Percentiles rank a stretch among this genome's conserved stretches.
Evolutionary conservation across 1,284 basidiomycete species (phyloP).

Genomic region (Tylopilus sp.): DNA sequence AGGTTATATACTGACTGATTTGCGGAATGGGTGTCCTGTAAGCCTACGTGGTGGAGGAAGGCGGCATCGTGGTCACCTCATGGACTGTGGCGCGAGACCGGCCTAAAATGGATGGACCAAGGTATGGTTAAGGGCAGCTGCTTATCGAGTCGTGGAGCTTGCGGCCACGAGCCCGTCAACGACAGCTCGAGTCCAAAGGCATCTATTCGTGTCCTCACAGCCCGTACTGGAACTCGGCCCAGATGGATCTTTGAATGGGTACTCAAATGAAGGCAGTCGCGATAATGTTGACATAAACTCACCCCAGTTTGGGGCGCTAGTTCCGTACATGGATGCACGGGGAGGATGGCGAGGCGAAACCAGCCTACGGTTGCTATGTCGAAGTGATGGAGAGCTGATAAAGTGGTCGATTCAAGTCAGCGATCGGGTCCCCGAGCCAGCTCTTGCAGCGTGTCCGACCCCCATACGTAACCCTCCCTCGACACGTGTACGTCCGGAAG

Average conservation of each 20-base stretch:
- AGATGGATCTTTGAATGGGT: constrained; percentile 19
- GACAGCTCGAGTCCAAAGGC: constrained; percentile 13
- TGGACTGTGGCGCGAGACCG: constrained; percentile 32
- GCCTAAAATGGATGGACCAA: constrained; percentile 27
- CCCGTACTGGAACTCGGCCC: constrained; percentile 15
- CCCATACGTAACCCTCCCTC: constrained; percentile 23
- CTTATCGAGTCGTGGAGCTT: constrained; percentile 16
- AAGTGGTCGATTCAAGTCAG: constrained; percentile 24
- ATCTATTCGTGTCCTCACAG: constrained; percentile 30
- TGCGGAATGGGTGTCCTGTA: constrained; percentile 22
- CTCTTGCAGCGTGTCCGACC: constrained; percentile 22
- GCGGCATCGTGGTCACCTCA: constrained; percentile 35
- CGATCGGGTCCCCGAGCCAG: constrained; percentile 24
- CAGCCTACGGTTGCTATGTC: constrained; percentile 26
- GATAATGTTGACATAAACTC: constrained; percentile 23
- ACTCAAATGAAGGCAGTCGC: constrained; percentile 11
- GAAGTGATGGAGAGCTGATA: constrained; percentile 14
- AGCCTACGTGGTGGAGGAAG: constrained; percentile 27
- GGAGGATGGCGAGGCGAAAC: constrained; percentile 6
- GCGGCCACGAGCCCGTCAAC: constrained; percentile 17
- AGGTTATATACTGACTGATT: constrained; percentile 34
- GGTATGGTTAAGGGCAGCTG: constrained; percentile 27
- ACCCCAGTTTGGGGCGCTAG: constrained; percentile 14
- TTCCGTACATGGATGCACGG: constrained; percentile 11
- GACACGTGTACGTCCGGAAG: constrained; percentile 29